Base-by-base conservation (phyloP, 2,329 filamentous ascomycete species). In the Karstenula rhodostoma region DNA sequence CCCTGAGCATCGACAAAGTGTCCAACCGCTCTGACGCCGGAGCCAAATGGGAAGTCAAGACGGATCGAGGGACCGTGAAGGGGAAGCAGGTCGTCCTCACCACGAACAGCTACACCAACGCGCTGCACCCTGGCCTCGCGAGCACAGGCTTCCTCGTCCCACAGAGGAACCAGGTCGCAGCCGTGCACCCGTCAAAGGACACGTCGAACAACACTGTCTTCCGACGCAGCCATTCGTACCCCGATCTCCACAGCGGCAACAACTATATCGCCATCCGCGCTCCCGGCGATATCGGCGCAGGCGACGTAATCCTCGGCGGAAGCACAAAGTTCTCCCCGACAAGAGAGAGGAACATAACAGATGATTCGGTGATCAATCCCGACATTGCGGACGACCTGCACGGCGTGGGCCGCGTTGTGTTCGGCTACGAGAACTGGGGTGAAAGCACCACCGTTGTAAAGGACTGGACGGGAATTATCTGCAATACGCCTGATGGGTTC, bases 1-100 rank as follows among this genome's bases (percentile, higher is more conserved):
- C 44, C 3, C 22, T 56, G 17, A 25, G 25, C 61, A 17, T 40
- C 48, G 25, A 23, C 37, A 8, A 44, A 25, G 4, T 48, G 8
- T 23, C 3, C 17, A 22, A 17, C 33, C 15, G 51, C 9, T 32
- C 46, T 22, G 9, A 25, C 1, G n/a, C 35, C 9, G 29, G n/a
- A 17, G 17, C 49, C 27, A 17, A 46, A 33, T 74, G 68, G 68
- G 43, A 40, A 10, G 44, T 56, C 43, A 42, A 56, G 23, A 56
- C 54, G 9, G 54, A 56, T 32, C 54, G 54, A 29, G 54, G 54
- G 10, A 56, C 54, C 33, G 54, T 56, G 32, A 25, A 42, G 22
- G 54, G 43, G 13, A 56, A 56, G 32, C 27, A 48, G 8, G 54
- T 42, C 15, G 44, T 56, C 6, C 44, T 56, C 13, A 22, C 54